phyloP scores from a whole-genome alignment of 768 basidiomycete species.

The Pleurotus salmoneostramineus region DNA sequence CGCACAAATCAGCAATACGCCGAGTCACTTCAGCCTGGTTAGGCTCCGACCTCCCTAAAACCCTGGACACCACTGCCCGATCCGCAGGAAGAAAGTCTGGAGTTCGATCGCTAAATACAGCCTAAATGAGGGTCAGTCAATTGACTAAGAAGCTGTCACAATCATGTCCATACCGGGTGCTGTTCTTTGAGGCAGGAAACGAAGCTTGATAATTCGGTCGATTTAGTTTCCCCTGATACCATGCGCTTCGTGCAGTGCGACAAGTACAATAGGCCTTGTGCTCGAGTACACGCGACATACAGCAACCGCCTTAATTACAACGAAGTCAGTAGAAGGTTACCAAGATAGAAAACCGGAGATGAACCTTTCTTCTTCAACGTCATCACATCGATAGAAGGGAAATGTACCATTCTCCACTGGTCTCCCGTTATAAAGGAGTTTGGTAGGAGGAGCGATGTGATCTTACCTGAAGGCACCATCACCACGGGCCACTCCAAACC shows the following conservation, averaged over 20 bases:
- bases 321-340: background rate
- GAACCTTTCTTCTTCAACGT: conserved; percentile 79
- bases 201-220: conserved; percentile 55
- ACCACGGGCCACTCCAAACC: conserved; percentile 93
- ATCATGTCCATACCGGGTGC: conserved; percentile 32
- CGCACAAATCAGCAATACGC: conserved; percentile 48
- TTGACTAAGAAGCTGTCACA: background rate
- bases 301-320: conserved; percentile 58
- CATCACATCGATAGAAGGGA: conserved; percentile 71
- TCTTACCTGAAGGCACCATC: conserved; percentile 65
- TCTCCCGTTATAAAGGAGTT: background rate
- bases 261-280: conserved; percentile 67
- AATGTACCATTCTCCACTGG: conserved; percentile 71
- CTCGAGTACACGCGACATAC: conserved; percentile 88
- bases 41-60: conserved; percentile 45
- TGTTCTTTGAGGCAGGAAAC: conserved; percentile 38
- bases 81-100: conserved; percentile 40
- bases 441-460: background rate
- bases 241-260: conserved; percentile 45
- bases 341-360: background rate
- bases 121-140: conserved; percentile 15
- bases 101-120: conserved; percentile 38
- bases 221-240: conserved; percentile 50
- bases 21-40: conserved; percentile 37
- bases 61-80: conserved; percentile 44